Conservation (phyloP, 768 basidiomycete species). For the Roridomyces roridus region DNA sequence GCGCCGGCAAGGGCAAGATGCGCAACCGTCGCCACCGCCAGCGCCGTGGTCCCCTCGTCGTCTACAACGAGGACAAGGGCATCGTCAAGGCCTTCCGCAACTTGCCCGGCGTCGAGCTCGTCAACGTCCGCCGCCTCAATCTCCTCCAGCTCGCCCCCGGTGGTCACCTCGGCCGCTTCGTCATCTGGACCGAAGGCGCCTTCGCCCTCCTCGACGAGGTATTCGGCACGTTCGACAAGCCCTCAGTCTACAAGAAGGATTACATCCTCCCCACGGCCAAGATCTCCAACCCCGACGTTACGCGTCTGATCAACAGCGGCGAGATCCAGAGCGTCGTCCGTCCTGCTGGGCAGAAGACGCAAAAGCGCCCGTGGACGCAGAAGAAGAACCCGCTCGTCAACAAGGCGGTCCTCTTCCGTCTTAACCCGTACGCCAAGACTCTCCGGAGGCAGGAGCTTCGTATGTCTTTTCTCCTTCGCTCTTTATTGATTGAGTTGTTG, state of each 20-base stretch:
- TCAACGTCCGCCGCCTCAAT: constrained; percentile 93
- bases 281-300: constrained; percentile 96
- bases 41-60: constrained; percentile 95
- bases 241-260: constrained; percentile 86
- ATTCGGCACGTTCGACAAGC: constrained; percentile 93
- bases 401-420: constrained; percentile 93
- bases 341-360: constrained; percentile 80
- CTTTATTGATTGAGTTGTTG: neutral
- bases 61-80: constrained; percentile 97
- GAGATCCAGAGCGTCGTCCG: constrained; percentile 98
- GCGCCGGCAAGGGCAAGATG: constrained; percentile 97
- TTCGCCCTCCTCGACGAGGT: constrained; percentile 93
- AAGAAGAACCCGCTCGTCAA: constrained; percentile 99
- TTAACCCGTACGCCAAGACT: constrained; percentile 99
- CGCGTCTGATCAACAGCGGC: constrained; percentile 96
- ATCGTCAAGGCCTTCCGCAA: constrained; percentile 99
- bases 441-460: constrained; percentile 87
- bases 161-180: constrained; percentile 98
- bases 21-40: constrained; percentile 97
- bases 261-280: constrained; percentile 96
- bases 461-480: constrained; percentile 50
- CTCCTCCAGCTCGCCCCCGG: constrained; percentile 99
- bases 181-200: constrained; percentile 98
- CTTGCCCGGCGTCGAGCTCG: constrained; percentile 96
- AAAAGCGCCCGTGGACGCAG: constrained; percentile 97